A percentile compares a stretch with the other conserved stretches of the same genome.
Evolutionary conservation across 345 rosid species (phyloP).

Genomic region (Hevea brasiliensis): DNA sequence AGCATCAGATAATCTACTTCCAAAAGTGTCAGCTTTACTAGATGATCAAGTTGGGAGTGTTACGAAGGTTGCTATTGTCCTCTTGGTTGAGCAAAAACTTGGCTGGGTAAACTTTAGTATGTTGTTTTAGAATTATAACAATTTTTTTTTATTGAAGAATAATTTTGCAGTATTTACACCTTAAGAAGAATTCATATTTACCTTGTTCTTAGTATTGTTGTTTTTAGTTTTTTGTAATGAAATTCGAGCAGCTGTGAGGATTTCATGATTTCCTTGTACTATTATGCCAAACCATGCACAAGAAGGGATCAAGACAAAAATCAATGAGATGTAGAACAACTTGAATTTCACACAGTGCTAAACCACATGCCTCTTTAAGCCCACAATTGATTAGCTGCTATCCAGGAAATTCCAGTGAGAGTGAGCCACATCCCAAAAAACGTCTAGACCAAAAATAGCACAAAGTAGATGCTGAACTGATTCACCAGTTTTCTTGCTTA

Average conservation of each 20-base stretch:
- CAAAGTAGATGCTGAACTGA: neutral
- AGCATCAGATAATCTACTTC: constrained; percentile 58
- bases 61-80: constrained; percentile 60
- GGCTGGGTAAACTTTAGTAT: constrained; percentile 45
- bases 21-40: constrained; percentile 39
- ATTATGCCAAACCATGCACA: neutral
- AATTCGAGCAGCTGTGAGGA: constrained; percentile 7
- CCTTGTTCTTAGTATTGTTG: neutral
- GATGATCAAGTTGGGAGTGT: constrained; percentile 46
- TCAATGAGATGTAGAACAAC: neutral
- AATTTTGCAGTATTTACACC: neutral
- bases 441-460: neutral
- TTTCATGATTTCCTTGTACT: neutral
- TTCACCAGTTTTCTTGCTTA: neutral
- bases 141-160: neutral
- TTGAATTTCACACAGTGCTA: neutral
- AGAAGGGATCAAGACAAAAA: neutral
- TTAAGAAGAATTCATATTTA: neutral
- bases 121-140: constrained; percentile 3
- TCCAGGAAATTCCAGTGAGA: neutral
- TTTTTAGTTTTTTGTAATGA: neutral
- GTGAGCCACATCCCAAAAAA: neutral
- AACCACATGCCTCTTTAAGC: neutral
- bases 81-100: constrained; percentile 50
- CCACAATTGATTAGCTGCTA: neutral